These are phyloP conservation scores for Boletus reticulatus DNA, from an alignment of 768 basidiomycete species.

Conservation along the genomic window DNA sequence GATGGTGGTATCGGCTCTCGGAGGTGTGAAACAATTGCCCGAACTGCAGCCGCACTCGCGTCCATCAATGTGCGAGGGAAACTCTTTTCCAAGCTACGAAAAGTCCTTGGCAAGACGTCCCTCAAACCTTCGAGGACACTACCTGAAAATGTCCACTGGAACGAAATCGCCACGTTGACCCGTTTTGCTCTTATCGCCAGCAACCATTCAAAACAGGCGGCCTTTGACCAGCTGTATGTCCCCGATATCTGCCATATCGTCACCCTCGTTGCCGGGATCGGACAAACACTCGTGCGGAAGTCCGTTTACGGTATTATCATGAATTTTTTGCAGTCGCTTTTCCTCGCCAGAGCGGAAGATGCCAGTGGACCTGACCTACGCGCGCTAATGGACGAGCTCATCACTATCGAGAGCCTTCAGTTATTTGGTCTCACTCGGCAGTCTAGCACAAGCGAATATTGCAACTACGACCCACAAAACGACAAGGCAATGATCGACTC, in stretches of 20 bases:
- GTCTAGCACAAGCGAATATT: conserved; percentile 68
- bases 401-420: conserved; percentile 53
- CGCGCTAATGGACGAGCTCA: conserved; percentile 59
- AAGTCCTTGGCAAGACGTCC: conserved; percentile 73
- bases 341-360: conserved; percentile 58
- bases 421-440: conserved; percentile 72
- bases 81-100: conserved; percentile 75
- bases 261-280: conserved; percentile 73
- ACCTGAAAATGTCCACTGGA: conserved; percentile 72
- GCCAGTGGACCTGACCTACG: conserved; percentile 57
- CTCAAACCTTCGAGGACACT: conserved; percentile 60
- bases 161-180: conserved; percentile 75
- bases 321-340: conserved; percentile 79
- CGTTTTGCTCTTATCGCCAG: conserved; percentile 73
- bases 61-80: conserved; percentile 78
- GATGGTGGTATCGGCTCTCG: conserved; percentile 78
- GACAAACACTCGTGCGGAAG: conserved; percentile 70
- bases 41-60: conserved; percentile 70
- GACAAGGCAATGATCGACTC: conserved; percentile 58
- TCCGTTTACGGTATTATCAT: conserved; percentile 80
- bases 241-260: conserved; percentile 83
- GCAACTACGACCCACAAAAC: conserved; percentile 48
- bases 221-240: conserved; percentile 73
- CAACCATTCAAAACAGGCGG: conserved; percentile 60
- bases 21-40: conserved; percentile 72